Percentiles rank a stretch among this genome's conserved stretches.
Conservation (phyloP, 768 basidiomycete genomes). For the Leccinum sublutescens region DNA sequence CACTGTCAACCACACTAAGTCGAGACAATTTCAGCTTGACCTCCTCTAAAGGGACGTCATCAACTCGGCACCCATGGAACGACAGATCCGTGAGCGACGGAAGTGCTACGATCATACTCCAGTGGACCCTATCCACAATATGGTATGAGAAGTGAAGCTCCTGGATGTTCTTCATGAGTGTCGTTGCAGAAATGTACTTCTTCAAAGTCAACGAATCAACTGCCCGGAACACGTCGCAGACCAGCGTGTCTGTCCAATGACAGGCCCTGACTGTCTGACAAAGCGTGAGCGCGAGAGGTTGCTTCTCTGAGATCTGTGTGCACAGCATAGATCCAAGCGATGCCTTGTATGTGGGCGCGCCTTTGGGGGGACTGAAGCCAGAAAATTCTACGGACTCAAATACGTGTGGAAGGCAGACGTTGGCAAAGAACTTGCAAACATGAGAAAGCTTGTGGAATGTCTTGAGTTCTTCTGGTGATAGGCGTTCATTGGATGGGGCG, state of each 20-base stretch:
- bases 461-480: conserved; percentile 6
- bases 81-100: conserved; percentile 13
- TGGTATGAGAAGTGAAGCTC: conserved; percentile 9
- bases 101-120: conserved; percentile 14
- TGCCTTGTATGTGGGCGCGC: neutral
- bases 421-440: conserved; percentile 45
- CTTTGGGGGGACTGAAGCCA: conserved; percentile 11
- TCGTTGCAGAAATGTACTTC: conserved; percentile 2
- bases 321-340: neutral
- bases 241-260: conserved; percentile 5
- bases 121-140: conserved; percentile 14
- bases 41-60: neutral
- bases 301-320: neutral
- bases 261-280: neutral
- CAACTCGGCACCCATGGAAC: conserved; percentile 7
- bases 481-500: conserved; percentile 15
- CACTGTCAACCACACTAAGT: neutral
- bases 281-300: neutral
- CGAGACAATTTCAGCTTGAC: neutral
- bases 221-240: neutral
- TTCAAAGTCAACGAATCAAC: neutral
- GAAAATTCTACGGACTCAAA: conserved; percentile 33
- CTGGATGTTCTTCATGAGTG: conserved; percentile 21
- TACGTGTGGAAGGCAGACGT: conserved; percentile 37
- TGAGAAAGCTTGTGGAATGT: conserved; percentile 32